Evolutionary conservation across 768 basidiomycete genomes (phyloP).

Genomic region (Paxillus ammoniavirescens): DNA sequence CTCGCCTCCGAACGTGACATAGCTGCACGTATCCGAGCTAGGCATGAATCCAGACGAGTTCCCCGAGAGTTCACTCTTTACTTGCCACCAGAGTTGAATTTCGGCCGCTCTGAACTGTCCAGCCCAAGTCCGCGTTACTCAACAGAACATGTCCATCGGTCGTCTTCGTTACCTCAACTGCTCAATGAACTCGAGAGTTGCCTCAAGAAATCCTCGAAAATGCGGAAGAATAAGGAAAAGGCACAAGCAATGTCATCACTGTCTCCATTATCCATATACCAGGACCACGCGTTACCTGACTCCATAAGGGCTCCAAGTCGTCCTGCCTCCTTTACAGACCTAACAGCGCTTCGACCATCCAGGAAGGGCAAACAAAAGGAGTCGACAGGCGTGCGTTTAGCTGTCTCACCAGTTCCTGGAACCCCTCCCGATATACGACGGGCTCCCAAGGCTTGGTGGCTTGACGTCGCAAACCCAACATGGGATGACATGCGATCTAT

Average conservation of each 20-base stretch:
- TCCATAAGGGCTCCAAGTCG: constrained; percentile 23
- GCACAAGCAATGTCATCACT: constrained; percentile 1
- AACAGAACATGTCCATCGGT: constrained; percentile 35
- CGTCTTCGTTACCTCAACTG: constrained; percentile 47
- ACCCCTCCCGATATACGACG: constrained; percentile 5
- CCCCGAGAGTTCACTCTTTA: constrained; percentile 68
- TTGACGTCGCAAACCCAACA: constrained; percentile 84
- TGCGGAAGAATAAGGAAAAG: constrained; percentile 21
- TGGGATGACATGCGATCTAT: constrained; percentile 87
- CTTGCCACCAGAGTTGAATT: constrained; percentile 41
- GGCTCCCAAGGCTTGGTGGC: constrained; percentile 74
- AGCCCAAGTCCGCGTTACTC: neutral
- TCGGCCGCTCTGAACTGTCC: constrained; percentile 6
- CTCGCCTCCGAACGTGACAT: constrained; percentile 58
- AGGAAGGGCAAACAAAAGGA: constrained; percentile 51
- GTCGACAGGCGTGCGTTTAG: neutral
- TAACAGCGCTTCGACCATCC: constrained; percentile 20
- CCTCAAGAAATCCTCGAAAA: constrained; percentile 40
- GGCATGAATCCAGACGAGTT: constrained; percentile 56
- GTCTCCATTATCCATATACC: constrained; percentile 17
- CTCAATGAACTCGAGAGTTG: constrained; percentile 50
- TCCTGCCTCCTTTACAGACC: constrained; percentile 30
- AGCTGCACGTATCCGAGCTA: constrained; percentile 58
- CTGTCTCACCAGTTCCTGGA: neutral
- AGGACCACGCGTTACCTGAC: constrained; percentile 37